phyloP scores from a whole-genome alignment of 2,329 filamentous ascomycete species.

The Xylaria digitata region DNA sequence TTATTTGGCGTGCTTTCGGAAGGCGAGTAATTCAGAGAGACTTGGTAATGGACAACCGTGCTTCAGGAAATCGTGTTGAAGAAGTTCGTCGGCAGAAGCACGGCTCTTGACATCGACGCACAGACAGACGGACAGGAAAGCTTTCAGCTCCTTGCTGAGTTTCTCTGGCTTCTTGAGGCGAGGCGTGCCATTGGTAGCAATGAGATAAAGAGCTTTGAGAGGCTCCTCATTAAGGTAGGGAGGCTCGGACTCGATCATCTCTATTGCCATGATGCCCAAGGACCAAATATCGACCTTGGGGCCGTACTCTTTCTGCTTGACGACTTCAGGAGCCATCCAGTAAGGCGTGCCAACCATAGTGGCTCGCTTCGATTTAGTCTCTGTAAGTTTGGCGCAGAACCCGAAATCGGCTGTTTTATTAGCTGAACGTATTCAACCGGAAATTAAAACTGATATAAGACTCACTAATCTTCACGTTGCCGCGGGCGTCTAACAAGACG shows the following conservation, averaged over 20 bases:
- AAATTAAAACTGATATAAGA: conserved; percentile 43
- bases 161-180: conserved; percentile 98
- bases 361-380: conserved; percentile 94
- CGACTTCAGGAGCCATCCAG: conserved; percentile 99
- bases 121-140: conserved; percentile 94
- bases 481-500: conserved; percentile 90
- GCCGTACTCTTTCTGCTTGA: conserved; percentile 99
- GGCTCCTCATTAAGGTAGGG: conserved; percentile 98
- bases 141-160: conserved; percentile 96
- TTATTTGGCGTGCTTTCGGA: conserved; percentile 79
- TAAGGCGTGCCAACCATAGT: conserved; percentile 99
- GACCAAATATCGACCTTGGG: conserved; percentile 99
- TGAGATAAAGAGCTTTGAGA: conserved; percentile 95
- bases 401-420: conserved; percentile 86
- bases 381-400: conserved; percentile 98
- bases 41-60: conserved; percentile 86
- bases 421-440: conserved; percentile 49
- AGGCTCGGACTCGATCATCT: conserved; percentile 99
- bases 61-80: conserved; percentile 94
- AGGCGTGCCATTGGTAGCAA: conserved; percentile 97
- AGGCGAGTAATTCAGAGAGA: conserved; percentile 87
- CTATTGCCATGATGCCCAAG: conserved; percentile 98
- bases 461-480: conserved; percentile 97
- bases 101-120: conserved; percentile 97
- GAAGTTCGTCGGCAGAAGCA: conserved; percentile 88